Conservation (phyloP, 2,329 filamentous ascomycete genomes). For the Kalaharituber pfeilii region DNA sequence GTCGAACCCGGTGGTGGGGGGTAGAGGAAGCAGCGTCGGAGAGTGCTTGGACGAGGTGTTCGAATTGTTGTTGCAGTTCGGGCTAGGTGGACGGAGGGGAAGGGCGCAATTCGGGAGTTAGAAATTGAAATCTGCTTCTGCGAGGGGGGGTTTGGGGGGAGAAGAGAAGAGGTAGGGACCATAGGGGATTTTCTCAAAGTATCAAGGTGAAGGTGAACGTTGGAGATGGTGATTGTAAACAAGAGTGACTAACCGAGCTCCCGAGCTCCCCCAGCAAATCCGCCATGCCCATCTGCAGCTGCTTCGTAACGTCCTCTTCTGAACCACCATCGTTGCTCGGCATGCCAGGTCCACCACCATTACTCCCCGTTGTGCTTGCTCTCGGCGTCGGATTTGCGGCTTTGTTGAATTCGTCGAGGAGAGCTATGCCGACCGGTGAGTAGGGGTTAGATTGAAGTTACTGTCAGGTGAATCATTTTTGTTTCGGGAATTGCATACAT, state of each 20-base stretch:
- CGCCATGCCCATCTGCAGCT: slow-evolving; percentile 82
- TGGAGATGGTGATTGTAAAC: too few relatives aligned
- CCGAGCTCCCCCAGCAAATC: slow-evolving; percentile 58
- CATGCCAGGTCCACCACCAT: background rate
- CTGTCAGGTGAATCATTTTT: background rate
- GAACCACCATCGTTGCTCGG: slow-evolving; percentile 18
- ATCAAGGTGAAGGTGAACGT: too few relatives aligned
- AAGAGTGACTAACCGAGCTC: too few relatives aligned
- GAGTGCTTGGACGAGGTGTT: slow-evolving; percentile 58
- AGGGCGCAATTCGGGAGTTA: too few relatives aligned
- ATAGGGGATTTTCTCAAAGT: too few relatives aligned
- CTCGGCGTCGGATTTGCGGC: slow-evolving; percentile 13
- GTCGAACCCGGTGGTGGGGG: slow-evolving; percentile 17
- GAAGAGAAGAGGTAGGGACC: too few relatives aligned
- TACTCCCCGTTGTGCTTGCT: too few relatives aligned
- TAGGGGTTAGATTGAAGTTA: slow-evolving; percentile 4
- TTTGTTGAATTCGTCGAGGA: slow-evolving; percentile 66
- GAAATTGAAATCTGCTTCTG: too few relatives aligned
- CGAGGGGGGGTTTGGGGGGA: too few relatives aligned
- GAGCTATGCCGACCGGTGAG: slow-evolving; percentile 46
- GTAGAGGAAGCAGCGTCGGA: slow-evolving; percentile 35
- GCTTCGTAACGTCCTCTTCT: slow-evolving; percentile 36
- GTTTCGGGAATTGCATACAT: slow-evolving; percentile 22
- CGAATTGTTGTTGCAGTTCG: slow-evolving; percentile 63
- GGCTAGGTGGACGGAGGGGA: too few relatives aligned